Evolutionary conservation across 2,329 filamentous ascomycete genomes (phyloP), one percentile per base, ranked within the genome.

Genomic region (Beauveria brongniartii): DNA sequence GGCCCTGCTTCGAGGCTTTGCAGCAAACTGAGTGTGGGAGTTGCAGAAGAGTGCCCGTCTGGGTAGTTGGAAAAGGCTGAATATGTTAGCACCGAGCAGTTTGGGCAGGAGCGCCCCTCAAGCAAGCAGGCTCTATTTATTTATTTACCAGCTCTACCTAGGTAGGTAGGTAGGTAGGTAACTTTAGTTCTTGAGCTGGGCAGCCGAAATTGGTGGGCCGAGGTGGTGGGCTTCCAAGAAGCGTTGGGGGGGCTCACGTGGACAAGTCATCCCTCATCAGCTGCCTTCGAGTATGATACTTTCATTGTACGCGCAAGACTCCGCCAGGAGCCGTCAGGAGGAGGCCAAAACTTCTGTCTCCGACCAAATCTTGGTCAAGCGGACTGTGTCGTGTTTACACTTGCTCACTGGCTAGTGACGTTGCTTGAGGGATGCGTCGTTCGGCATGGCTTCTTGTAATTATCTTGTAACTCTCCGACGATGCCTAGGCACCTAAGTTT

Each of bases 231-330:
- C 51, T 47, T 37, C 18, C 46, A 20, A 55, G 52, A 62, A 62
- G 12, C 10, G 61, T 59, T 62, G 56, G 59, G 60, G 56, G n/a
- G 24, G 16, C 61, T 60, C 61, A 62, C 61, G 61, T 62, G 61
- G 61, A 28, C 28, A 24, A 54, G 46, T 22, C 40, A 46, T 22
- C 43, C 43, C 28, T 51, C 52, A 56, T 61, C 59, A 61, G 20
- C 51, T 61, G 48, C 55, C 55, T 56, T 28, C 5, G 20, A 10
- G 47, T 24, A 43, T 30, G 10, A 51, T 16, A 22, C 18, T n/a
- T 44, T 59, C n/a, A 41, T 26, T 14, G 5, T 30, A 10, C 12
- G 50, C 57, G 47, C 57, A 54, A 59, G 48, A 53, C 41, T 30
- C 22, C 12, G 12, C 47, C 57, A 59, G 57, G 30, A 37, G 50